Conservation (phyloP, 1,284 basidiomycete species). For the Trichosporon ovoides region DNA sequence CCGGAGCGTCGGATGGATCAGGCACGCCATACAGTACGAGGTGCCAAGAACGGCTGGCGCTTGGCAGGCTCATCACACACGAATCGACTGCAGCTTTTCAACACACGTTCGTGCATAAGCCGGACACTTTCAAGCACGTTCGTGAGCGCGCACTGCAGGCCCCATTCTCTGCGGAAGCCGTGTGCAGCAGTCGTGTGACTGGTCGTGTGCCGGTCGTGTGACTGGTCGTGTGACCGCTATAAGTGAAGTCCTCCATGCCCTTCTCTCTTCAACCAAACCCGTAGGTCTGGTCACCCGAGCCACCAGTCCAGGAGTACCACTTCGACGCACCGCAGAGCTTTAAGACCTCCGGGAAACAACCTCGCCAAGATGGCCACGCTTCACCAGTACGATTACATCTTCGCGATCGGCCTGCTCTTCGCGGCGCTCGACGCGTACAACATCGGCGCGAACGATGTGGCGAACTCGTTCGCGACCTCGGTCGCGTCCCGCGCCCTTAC, state of each 20-base stretch:
- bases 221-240: conserved; percentile 1
- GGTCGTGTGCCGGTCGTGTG: conserved; percentile 4
- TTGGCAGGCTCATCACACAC: neutral
- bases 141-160: neutral
- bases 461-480: conserved; percentile 50
- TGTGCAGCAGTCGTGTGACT: neutral
- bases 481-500: conserved; percentile 50
- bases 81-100: neutral
- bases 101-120: neutral
- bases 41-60: neutral
- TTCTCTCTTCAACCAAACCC: neutral
- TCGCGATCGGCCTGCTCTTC: conserved; percentile 49
- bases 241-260: neutral
- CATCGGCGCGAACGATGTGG: conserved; percentile 50
- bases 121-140: neutral
- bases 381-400: conserved; percentile 50
- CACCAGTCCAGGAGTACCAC: neutral
- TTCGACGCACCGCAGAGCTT: neutral
- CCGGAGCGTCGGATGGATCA: neutral
- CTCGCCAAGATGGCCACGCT: conserved; percentile 52
- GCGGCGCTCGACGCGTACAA: conserved; percentile 51
- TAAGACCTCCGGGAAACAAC: neutral
- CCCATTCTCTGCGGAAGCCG: neutral
- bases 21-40: neutral
- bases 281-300: neutral